These are phyloP conservation scores for Pisolithus thermaeus DNA, from an alignment of 1,284 basidiomycete genomes.

Conservation along the genomic window DNA sequence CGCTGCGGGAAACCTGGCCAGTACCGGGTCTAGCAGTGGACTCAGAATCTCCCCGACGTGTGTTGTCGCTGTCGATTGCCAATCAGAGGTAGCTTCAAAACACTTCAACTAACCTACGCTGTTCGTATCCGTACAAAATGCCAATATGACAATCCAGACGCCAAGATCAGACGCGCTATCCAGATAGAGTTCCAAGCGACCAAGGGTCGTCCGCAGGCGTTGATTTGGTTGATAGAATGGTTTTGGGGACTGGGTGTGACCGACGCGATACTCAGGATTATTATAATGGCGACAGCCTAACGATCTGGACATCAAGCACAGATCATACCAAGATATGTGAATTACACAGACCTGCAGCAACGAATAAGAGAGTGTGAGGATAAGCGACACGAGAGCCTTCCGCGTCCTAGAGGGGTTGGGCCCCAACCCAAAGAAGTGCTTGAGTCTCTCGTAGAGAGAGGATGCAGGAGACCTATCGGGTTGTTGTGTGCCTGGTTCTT, in stretches of 20 bases:
- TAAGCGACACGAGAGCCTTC: constrained; percentile 51
- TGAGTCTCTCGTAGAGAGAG: constrained; percentile 21
- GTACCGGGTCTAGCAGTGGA: constrained; percentile 16
- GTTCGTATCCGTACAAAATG: constrained; percentile 47
- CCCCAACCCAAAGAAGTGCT: constrained; percentile 54
- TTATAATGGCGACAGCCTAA: constrained; percentile 51
- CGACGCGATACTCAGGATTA: constrained; percentile 47
- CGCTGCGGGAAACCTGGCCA: constrained; percentile 9
- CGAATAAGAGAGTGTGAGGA: constrained; percentile 51
- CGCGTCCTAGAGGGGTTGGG: constrained; percentile 49
- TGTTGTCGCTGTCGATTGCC: constrained; percentile 17
- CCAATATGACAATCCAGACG: constrained; percentile 53
- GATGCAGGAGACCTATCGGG: constrained; percentile 3
- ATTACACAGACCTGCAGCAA: constrained; percentile 47
- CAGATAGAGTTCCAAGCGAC: constrained; percentile 70
- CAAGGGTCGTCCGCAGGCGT: constrained; percentile 59
- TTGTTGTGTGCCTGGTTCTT: background rate
- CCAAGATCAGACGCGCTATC: constrained; percentile 52
- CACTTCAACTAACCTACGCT: constrained; percentile 27
- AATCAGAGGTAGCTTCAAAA: constrained; percentile 8
- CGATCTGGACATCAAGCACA: background rate
- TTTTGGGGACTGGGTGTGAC: constrained; percentile 44
- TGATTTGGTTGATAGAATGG: constrained; percentile 49
- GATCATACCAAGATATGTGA: background rate
- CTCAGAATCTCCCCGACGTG: constrained; percentile 24